A percentile compares a stretch with the other conserved stretches of the same genome.
phyloP scores from a whole-genome alignment of 2,329 filamentous ascomycete species.

The Aspergillus vadensis region DNA sequence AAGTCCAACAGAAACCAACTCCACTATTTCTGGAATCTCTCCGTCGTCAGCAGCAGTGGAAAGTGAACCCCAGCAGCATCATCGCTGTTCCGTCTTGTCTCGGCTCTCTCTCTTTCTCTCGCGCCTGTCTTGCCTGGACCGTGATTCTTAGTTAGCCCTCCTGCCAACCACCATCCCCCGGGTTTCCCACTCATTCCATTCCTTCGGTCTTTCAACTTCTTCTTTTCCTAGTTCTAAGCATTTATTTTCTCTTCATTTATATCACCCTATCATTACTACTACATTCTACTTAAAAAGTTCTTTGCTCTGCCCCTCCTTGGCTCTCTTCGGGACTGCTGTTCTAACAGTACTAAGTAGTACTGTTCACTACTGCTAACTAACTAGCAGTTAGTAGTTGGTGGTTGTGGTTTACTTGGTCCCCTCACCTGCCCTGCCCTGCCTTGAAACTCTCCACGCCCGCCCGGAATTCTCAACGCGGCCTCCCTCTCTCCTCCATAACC shows the following conservation, averaged over 20 bases:
- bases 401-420: constrained; percentile 2
- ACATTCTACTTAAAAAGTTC: no score
- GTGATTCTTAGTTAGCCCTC: not conserved
- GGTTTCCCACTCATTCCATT: not conserved
- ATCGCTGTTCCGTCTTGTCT: constrained; percentile 6
- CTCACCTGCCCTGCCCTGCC: not conserved
- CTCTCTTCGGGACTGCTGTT: not conserved
- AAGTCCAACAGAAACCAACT: not conserved
- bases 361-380: no score
- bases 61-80: constrained; percentile 1
- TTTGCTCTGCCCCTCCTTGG: not conserved
- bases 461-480: constrained; percentile 2
- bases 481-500: not conserved
- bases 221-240: no score
- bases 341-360: no score
- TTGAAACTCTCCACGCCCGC: not conserved
- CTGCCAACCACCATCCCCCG: not conserved
- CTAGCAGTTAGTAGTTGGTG: no score
- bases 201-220: not conserved
- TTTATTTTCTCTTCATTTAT: no score
- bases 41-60: constrained; percentile 5
- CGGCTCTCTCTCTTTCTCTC: not conserved
- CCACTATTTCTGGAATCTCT: constrained; percentile 5
- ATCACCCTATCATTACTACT: no score
- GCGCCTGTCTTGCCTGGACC: not conserved